phyloP scores from a whole-genome alignment of 148 eudicot genomes.

The Cornus controversa region DNA sequence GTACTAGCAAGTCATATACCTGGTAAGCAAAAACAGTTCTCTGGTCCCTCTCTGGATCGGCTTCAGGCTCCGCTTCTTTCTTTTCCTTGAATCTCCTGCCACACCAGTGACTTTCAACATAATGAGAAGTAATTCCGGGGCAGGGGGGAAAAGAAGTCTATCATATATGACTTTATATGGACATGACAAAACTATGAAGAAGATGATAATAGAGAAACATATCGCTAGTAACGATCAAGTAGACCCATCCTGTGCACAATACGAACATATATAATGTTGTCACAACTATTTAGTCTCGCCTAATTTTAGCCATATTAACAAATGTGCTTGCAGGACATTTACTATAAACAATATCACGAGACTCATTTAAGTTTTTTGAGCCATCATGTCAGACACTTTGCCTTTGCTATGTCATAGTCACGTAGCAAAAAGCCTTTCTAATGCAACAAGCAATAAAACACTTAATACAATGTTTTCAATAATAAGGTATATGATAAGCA shows the following conservation, averaged over 20 bases:
- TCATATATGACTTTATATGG: not conserved
- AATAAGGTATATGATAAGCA: no score
- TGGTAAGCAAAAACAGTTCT: constrained; percentile 98
- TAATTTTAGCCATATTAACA: constrained; percentile 24
- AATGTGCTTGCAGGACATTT: not conserved
- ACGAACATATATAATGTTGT: constrained; percentile 7
- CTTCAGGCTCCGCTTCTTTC: constrained; percentile 93
- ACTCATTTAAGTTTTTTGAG: no score
- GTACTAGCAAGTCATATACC: constrained; percentile 34
- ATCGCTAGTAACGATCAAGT: not conserved
- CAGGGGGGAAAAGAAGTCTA: no score
- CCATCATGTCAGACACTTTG: no score
- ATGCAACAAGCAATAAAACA: no score
- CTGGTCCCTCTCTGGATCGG: constrained; percentile 98
- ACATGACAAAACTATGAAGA: not conserved
- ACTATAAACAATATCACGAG: not conserved
- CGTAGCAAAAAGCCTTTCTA: no score
- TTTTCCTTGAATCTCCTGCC: constrained; percentile 89
- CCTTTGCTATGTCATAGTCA: no score
- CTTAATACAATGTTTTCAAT: no score
- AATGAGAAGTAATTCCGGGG: constrained; percentile 10
- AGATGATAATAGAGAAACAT: not conserved
- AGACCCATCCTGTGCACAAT: not conserved
- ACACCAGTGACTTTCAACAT: constrained; percentile 29
- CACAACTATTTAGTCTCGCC: constrained; percentile 32